These are phyloP conservation scores for Chrysophaeum taylorii DNA, from an alignment of 352 stramenopile species.

Conservation along the genomic window DNA sequence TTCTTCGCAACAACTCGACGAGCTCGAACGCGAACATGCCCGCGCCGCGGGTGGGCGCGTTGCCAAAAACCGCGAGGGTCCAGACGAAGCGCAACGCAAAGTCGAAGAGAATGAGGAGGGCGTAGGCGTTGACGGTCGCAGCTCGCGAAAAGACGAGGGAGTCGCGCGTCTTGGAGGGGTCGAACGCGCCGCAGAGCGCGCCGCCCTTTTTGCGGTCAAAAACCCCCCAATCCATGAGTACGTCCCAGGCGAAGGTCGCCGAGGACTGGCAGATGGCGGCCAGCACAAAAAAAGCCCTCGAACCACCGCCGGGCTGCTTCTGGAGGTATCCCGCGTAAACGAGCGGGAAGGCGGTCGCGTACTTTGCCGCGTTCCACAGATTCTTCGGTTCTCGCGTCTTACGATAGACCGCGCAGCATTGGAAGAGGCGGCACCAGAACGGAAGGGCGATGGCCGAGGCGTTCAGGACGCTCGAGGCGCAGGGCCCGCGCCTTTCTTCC, in stretches of 20 bases:
- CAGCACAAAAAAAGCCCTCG: background rate
- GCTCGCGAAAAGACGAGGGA: no score
- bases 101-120: background rate
- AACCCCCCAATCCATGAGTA: constrained; percentile 8
- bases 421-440: constrained; percentile 7
- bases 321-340: constrained; percentile 5
- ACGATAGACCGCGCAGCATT: background rate
- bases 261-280: background rate
- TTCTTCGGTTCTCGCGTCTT: background rate
- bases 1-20: background rate
- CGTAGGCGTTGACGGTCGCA: background rate
- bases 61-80: constrained; percentile 2
- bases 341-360: constrained; percentile 7
- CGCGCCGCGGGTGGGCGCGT: background rate
- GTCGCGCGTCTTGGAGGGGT: no score
- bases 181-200: background rate
- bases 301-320: no score
- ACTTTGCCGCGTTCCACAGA: background rate
- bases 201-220: background rate
- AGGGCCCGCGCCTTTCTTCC: no score
- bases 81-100: constrained; percentile 6
- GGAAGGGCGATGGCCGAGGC: background rate
- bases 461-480: background rate
- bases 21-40: constrained; percentile 6
- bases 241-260: constrained; percentile 8